Evolutionary conservation across 2,329 filamentous ascomycete species (phyloP).

Genomic region (Sporothrix brunneoviolacea): DNA sequence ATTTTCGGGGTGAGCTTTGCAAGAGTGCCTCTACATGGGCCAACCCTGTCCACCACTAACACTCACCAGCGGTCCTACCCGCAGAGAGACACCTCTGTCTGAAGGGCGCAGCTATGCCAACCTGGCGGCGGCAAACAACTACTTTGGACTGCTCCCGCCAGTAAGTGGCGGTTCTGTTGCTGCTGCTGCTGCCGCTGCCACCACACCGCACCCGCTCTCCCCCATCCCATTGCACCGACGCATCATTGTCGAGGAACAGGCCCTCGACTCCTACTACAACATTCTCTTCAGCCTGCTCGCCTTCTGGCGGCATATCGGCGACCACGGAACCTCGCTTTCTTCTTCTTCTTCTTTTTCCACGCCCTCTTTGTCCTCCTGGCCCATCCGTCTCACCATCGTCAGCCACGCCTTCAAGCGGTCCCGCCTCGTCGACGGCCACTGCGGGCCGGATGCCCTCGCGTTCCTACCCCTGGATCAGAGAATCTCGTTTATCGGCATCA

Average conservation of each 20-base stretch:
- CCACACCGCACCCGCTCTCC: conserved; percentile 27
- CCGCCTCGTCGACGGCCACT: conserved; percentile 59
- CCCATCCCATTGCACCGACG: conserved; percentile 22
- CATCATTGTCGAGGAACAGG: conserved; percentile 59
- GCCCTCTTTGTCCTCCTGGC: too few relatives aligned
- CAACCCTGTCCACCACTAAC: background rate
- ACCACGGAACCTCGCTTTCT: background rate
- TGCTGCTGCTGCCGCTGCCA: background rate
- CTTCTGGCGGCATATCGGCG: conserved; percentile 39
- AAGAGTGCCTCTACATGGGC: background rate
- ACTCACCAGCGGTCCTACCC: conserved; percentile 56
- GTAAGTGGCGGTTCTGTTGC: background rate
- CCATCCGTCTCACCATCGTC: conserved; percentile 52
- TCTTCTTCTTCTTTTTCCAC: conserved; percentile 39
- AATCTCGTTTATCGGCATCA: conserved; percentile 54
- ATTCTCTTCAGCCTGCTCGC: conserved; percentile 63
- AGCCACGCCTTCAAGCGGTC: conserved; percentile 63
- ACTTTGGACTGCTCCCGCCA: conserved; percentile 34
- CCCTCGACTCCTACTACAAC: conserved; percentile 83
- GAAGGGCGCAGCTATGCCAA: conserved; percentile 60
- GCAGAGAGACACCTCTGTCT: conserved; percentile 45
- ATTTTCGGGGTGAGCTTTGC: conserved; percentile 61
- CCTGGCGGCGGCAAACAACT: conserved; percentile 40
- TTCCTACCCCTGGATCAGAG: conserved; percentile 36
- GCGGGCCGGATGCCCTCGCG: conserved; percentile 46